Conservation (phyloP, 2,329 filamentous ascomycete genomes). For the Diaporthe velutina region DNA sequence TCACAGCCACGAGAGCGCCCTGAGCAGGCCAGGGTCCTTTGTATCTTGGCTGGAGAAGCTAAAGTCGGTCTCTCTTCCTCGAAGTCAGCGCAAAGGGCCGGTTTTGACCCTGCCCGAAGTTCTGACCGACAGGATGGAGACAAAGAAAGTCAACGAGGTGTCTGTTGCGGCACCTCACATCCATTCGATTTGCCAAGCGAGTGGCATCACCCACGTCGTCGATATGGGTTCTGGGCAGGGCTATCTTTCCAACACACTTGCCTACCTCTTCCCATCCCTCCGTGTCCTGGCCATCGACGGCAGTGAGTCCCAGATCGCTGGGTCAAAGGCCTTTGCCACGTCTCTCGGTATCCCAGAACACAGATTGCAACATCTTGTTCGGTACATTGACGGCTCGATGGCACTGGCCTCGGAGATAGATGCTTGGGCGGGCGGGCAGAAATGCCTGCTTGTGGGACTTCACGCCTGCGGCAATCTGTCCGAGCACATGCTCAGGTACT, state of each 20-base stretch:
- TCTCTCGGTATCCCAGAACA: constrained; percentile 43
- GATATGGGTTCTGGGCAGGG: constrained; percentile 47
- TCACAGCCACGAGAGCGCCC: background rate
- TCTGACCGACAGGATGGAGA: constrained; percentile 46
- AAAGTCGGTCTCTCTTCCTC: constrained; percentile 44
- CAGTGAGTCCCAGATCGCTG: constrained; percentile 47
- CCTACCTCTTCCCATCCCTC: constrained; percentile 46
- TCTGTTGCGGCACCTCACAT: constrained; percentile 47
- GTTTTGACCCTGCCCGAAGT: constrained; percentile 41
- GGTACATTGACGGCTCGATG: constrained; percentile 47
- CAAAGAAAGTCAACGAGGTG: constrained; percentile 49
- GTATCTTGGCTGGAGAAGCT: constrained; percentile 43
- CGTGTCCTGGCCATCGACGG: constrained; percentile 49
- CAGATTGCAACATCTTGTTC: constrained; percentile 44
- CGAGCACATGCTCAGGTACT: constrained; percentile 51
- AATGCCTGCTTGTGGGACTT: constrained; percentile 49
- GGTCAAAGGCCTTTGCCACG: constrained; percentile 44
- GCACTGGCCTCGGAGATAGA: constrained; percentile 43
- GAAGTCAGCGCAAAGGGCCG: constrained; percentile 41
- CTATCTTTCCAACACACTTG: constrained; percentile 48
- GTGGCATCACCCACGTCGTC: constrained; percentile 46
- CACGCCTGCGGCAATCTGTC: constrained; percentile 51
- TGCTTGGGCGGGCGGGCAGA: constrained; percentile 45
- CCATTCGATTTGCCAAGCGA: constrained; percentile 42
- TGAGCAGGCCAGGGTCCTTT: constrained; percentile 43